These are phyloP conservation scores for Fusarium odoratissimum DNA, from an alignment of 2,329 filamentous ascomycete species.

Conservation along the genomic window DNA sequence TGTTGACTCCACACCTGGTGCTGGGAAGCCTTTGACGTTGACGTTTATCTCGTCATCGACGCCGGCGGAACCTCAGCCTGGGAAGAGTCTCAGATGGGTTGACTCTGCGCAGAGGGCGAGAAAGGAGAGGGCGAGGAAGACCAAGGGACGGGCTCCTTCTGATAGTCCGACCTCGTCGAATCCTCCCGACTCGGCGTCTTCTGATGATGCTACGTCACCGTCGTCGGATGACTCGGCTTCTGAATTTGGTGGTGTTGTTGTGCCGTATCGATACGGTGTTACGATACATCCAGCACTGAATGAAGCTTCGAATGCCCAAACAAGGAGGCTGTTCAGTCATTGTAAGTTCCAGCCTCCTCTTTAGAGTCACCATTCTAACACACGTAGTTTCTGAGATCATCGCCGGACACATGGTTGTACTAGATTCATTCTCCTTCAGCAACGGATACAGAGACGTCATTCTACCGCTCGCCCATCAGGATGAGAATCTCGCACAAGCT, in stretches of 20 bases:
- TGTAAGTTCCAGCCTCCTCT: conserved; percentile 38
- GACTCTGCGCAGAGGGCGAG: conserved; percentile 11
- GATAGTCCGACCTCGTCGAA: neutral
- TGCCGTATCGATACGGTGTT: conserved; percentile 1
- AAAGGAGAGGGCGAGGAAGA: conserved; percentile 10
- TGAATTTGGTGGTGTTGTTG: neutral
- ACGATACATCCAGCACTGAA: conserved; percentile 40
- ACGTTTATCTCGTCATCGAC: conserved; percentile 1
- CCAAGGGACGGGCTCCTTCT: neutral
- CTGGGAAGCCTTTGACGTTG: neutral
- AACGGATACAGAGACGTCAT: conserved; percentile 55
- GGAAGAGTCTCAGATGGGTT: conserved; percentile 33
- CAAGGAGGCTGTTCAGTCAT: conserved; percentile 52
- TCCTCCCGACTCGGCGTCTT: conserved; percentile 3
- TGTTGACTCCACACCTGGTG: neutral
- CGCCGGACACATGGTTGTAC: conserved; percentile 54
- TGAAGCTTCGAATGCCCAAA: conserved; percentile 43
- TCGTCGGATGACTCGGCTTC: neutral
- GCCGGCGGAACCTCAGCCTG: neutral
- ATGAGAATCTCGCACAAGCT: conserved; percentile 50
- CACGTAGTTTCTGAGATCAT: conserved; percentile 50
- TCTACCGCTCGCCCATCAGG: conserved; percentile 53
- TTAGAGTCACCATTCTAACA: neutral
- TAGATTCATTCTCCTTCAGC: conserved; percentile 44
- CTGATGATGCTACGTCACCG: conserved; percentile 23